Conservation (phyloP, 371 early-diverging fungal species). For the Apophysomyces ossiformis region DNA sequence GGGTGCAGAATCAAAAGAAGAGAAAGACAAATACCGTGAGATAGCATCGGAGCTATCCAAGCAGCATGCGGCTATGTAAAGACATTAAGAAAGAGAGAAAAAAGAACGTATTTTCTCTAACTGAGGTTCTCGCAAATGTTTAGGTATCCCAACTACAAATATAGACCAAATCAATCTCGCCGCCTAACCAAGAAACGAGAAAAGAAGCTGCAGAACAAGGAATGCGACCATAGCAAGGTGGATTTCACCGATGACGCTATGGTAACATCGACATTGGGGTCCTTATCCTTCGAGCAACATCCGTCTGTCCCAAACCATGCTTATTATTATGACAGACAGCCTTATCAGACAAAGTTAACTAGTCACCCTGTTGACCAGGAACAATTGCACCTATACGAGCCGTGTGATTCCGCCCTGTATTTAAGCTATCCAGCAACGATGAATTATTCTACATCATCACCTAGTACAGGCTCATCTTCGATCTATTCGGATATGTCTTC, state of each 20-base stretch:
- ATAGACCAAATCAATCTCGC: not conserved
- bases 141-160: slow-evolving; percentile 15
- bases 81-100: not conserved
- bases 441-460: not conserved
- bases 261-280: not conserved
- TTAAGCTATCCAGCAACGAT: not conserved
- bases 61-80: not conserved
- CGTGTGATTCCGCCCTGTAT: not conserved
- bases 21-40: not conserved
- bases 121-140: not conserved
- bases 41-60: not conserved
- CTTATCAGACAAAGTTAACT: not conserved
- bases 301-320: not conserved
- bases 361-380: not conserved
- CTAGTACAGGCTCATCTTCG: not conserved
- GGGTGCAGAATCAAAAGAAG: not conserved
- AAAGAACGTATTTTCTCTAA: not conserved
- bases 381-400: not conserved
- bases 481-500: not conserved
- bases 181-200: not conserved
- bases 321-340: not conserved
- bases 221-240: not conserved
- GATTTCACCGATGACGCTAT: not conserved
- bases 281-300: not conserved
- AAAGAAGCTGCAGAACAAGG: not conserved